Conservation (phyloP, 306 rosid species). For the Sindora glabra region DNA sequence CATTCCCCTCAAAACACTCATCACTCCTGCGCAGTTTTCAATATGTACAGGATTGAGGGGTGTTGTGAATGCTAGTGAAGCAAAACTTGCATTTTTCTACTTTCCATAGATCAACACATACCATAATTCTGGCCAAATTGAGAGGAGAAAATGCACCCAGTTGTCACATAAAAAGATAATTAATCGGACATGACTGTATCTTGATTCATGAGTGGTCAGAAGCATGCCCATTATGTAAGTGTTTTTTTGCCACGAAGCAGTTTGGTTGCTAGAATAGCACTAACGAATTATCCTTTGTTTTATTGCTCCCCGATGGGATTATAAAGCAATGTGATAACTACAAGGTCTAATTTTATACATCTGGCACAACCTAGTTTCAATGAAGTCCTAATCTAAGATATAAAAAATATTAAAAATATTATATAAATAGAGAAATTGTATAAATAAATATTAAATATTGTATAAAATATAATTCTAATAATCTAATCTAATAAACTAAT, state of each 20-base stretch:
- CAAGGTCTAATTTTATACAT: not conserved
- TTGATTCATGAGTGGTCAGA: not conserved
- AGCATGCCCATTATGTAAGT: not conserved
- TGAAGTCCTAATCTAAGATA: not conserved
- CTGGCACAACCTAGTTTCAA: not conserved
- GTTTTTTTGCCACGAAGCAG: not conserved
- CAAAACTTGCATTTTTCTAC: not conserved
- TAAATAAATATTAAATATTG: too few species aligned
- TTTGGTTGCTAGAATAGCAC: slow-evolving; percentile 2
- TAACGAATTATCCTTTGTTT: not conserved
- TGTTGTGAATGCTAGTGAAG: too few species aligned
- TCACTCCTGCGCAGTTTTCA: too few species aligned
- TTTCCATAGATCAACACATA: not conserved
- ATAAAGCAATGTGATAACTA: not conserved
- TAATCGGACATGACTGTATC: not conserved
- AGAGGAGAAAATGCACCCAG: not conserved
- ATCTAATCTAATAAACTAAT: too few species aligned
- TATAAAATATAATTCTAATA: too few species aligned
- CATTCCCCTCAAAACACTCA: too few species aligned
- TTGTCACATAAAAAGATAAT: not conserved
- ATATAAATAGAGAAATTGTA: too few species aligned
- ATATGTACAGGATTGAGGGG: too few species aligned
- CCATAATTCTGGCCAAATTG: not conserved
- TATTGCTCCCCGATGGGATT: not conserved
- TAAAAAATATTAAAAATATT: too few species aligned